Base-by-base conservation (phyloP, 164 flowering plant species). In the Aristolochia fimbriata region DNA sequence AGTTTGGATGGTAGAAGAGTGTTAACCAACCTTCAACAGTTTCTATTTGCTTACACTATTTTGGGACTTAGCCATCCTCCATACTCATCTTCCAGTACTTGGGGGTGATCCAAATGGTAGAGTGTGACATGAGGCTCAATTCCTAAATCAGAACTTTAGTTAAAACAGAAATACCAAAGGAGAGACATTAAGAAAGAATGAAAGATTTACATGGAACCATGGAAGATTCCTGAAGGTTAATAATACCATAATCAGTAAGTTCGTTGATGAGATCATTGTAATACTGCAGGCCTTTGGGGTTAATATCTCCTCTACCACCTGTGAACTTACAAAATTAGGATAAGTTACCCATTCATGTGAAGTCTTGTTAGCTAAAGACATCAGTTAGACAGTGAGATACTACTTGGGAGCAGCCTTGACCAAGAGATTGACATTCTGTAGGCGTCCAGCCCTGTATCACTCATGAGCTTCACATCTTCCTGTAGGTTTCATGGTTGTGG, bases 81-180 rank as follows among this genome's bases (percentile, higher is more conserved):
- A 30, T 73, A 73, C 51, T 70, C 77, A 24, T 73, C 77, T 66
- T 73, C 71, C 58, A 73, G 73, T 58, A 50, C 37, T 65, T 64
- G 73, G 63, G 77, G 77, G 20, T 65, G 65, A 60, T 73, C 73
- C 51, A 61, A 45, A 64, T 73, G 77, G 51, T 50, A 31, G 3
- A 73, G 14, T 1, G 77, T 73, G 15, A 47, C 71, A 64, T 73
- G 71, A 60, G 77, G 73, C n/a, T 70, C 49, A 45, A 73, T 70
- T 16, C 77, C 77, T 73, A 47, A 37, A 37, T 7, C 43, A 37
- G 8, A 37, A 7, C 8, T 10, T 8, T 22, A 41, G 27, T 15
- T 51, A n/a, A 0, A 27, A 27, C 30, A 27, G 55, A 14, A 46
- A 25, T 4, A 54, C 27, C 11, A 0, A 31, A 55, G 19, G 30